Percentiles rank a stretch among this genome's conserved stretches.
These are phyloP conservation scores for Ganoderma sinense DNA, from an alignment of 1,284 basidiomycete genomes.

Conservation along the genomic window DNA sequence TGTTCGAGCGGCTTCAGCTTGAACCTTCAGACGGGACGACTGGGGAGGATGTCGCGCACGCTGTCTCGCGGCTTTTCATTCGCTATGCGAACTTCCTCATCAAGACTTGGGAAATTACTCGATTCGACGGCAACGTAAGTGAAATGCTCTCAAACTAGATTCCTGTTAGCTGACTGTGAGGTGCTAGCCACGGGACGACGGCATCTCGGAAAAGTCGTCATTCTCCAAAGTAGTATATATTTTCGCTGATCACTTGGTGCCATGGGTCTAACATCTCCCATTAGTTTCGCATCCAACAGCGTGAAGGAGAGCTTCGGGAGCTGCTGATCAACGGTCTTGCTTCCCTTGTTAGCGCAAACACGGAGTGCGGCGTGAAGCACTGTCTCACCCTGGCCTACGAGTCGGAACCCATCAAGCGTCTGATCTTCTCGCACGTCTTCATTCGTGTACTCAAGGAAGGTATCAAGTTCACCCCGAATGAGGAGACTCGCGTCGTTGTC, in stretches of 20 bases:
- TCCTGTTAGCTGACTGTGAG: constrained; percentile 5
- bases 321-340: constrained; percentile 81
- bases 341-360: constrained; percentile 85
- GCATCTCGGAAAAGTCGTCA: constrained; percentile 59
- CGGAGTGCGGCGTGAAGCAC: constrained; percentile 90
- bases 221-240: constrained; percentile 52
- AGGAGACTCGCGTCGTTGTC: constrained; percentile 57
- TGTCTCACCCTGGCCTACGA: constrained; percentile 86
- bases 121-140: constrained; percentile 52
- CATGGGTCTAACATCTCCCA: background rate
- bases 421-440: constrained; percentile 90
- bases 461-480: constrained; percentile 71
- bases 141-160: too few relatives aligned
- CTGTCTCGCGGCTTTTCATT: constrained; percentile 80
- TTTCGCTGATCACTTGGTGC: background rate
- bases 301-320: constrained; percentile 72
- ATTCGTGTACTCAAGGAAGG: constrained; percentile 86
- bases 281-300: constrained; percentile 49
- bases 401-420: constrained; percentile 73
- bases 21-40: constrained; percentile 61
- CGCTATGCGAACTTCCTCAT: constrained; percentile 76
- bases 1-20: constrained; percentile 83
- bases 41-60: constrained; percentile 72
- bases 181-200: constrained; percentile 51
- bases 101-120: constrained; percentile 62